Evolutionary conservation across 345 rosid genomes (phyloP), one percentile per base, ranked within the genome.

Genomic region (Sonneratia caseolaris): DNA sequence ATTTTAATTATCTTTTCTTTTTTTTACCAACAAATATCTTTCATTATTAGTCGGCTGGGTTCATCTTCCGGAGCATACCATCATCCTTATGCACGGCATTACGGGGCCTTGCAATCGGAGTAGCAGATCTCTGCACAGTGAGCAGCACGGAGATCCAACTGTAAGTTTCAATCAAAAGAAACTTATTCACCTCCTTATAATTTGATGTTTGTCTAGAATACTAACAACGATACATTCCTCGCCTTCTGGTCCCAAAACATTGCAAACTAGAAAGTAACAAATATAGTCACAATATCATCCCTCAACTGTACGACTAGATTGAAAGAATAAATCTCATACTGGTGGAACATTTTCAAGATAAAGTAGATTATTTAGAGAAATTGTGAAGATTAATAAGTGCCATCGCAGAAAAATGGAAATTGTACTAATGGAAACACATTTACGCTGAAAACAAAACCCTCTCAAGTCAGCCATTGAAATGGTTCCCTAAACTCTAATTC

Each of bases 171-270:
- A 61, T n/a, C 43, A 4, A 40, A 27, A 27, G 1, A 27, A 27
- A 27, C 32, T 0, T 27, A 27, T 27, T 27, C 32, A 27, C 32
- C 43, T 40, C 9, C 7, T 8, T 40, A 40, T 40, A 4, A 40
- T 40, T 40, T 8, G 43, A 40, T 8, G 43, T 8, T 40, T 40
- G 43, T 40, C 43, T 4, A 95, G 76, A 43, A 97, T 95, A 43
- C 99, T 97, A 18, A 95, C 90, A 72, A 95, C 73, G 43, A 95
- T 79, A 76, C 99, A 92, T 66, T 90, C 97, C 72, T 86, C 92
- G 67, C 93, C 97, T 82, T 90, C 97, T 71, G 92, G 81, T 72
- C 81, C 95, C 81, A 95, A 84, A 55, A 95, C 81, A 38, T 86
- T 90, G 78, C 97, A 87, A 76, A 95, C 97, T 92, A 71, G 75